Percentiles rank a stretch among this genome's conserved stretches.
These are phyloP conservation scores for Polyrhizophydium stewartii DNA, from an alignment of 371 early-diverging fungal genomes.

Conservation along the genomic window DNA sequence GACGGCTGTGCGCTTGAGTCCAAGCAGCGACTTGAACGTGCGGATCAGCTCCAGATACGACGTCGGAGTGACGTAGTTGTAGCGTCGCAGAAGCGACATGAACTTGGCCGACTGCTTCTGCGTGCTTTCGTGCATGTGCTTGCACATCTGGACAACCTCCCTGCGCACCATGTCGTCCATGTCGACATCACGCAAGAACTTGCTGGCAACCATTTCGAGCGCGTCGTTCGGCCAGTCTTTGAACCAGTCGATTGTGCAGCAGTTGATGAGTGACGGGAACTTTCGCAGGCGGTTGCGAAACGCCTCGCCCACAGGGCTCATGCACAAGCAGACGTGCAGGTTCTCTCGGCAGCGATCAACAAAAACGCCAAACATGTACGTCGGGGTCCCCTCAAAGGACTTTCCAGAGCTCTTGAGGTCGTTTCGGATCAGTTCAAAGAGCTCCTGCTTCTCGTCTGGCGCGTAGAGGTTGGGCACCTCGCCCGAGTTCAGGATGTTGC, in stretches of 20 bases:
- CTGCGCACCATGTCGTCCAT: conserved; percentile 33
- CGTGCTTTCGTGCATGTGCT: conserved; percentile 46
- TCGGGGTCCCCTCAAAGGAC: conserved; percentile 31
- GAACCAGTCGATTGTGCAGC: conserved; percentile 56
- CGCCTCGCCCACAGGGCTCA: conserved; percentile 53
- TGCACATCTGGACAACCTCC: conserved; percentile 44
- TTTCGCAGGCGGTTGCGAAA: conserved; percentile 45
- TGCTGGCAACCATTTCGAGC: conserved; percentile 44
- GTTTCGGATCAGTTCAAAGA: conserved; percentile 44
- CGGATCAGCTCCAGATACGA: conserved; percentile 50
- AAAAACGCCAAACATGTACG: conserved; percentile 36
- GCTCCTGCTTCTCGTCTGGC: conserved; percentile 45
- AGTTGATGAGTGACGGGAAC: conserved; percentile 50
- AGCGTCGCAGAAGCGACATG: conserved; percentile 29
- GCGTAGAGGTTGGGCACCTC: conserved; percentile 51
- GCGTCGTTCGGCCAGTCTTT: conserved; percentile 54
- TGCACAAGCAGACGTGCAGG: conserved; percentile 44
- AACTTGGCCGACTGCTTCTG: conserved; percentile 32
- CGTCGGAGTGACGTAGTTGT: conserved; percentile 54
- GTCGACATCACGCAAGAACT: conserved; percentile 39
- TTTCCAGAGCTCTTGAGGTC: conserved; percentile 11
- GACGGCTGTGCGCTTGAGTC: conserved; percentile 33
- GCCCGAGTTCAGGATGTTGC: conserved; percentile 48
- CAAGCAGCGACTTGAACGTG: conserved; percentile 45
- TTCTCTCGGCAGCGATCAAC: conserved; percentile 50